Evolutionary conservation across 1,139 yeast species (phyloP).

Genomic region (Keqinozyma sinolaborantium): DNA sequence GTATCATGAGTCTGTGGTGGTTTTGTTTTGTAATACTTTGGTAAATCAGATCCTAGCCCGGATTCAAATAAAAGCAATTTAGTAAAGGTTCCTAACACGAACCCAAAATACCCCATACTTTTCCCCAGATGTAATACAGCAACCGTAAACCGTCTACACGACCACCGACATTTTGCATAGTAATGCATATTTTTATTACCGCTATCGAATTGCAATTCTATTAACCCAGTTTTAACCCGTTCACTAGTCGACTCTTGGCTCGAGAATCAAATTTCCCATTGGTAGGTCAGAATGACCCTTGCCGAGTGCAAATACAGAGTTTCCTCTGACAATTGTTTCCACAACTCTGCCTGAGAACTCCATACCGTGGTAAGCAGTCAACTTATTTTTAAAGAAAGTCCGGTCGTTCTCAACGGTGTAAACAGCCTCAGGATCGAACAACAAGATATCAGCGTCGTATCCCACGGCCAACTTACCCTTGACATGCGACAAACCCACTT

Average conservation of each 20-base stretch:
- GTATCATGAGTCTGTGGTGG: too few species aligned
- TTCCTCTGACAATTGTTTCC: slow-evolving; percentile 78
- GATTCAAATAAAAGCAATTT: too few species aligned
- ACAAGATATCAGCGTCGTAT: slow-evolving; percentile 80
- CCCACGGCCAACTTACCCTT: slow-evolving; percentile 76
- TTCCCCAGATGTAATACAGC: too few species aligned
- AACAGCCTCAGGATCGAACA: slow-evolving; percentile 63
- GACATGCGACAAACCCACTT: slow-evolving; percentile 68
- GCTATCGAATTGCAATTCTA: too few species aligned
- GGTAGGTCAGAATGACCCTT: slow-evolving; percentile 57
- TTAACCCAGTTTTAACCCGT: too few species aligned
- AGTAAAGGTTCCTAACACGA: too few species aligned
- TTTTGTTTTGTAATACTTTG: too few species aligned
- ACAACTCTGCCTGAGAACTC: slow-evolving; percentile 66
- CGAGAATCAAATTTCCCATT: slow-evolving; percentile 57
- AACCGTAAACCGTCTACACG: too few species aligned
- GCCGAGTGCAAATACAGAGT: slow-evolving; percentile 54
- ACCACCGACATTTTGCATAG: too few species aligned
- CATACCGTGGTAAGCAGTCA: slow-evolving; percentile 81
- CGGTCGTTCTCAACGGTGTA: slow-evolving; percentile 57
- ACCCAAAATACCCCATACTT: too few species aligned
- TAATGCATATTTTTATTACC: too few species aligned
- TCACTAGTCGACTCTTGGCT: slow-evolving; percentile 35
- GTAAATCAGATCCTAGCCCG: too few species aligned
- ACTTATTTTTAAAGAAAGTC: slow-evolving; percentile 75